Conservation (phyloP, 805 yeast genomes). For the Pichia sporocuriosa region DNA sequence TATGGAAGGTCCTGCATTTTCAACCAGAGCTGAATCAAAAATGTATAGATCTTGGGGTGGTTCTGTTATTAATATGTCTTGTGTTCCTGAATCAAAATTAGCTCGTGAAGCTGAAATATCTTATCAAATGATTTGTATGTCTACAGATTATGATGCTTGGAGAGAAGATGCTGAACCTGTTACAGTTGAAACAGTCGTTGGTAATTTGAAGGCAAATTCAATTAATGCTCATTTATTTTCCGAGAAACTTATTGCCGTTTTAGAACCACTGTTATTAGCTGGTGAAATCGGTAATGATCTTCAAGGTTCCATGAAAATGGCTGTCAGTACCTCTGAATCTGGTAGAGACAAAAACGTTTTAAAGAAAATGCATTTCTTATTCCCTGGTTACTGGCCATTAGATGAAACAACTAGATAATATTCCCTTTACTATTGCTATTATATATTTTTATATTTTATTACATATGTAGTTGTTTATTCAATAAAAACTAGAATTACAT, state of each 20-base stretch:
- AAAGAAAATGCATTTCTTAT: slow-evolving; percentile 76
- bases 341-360: slow-evolving; percentile 69
- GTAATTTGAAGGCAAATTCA: slow-evolving; percentile 80
- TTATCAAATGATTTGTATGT: slow-evolving; percentile 98
- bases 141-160: slow-evolving; percentile 99
- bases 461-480: not conserved
- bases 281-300: slow-evolving; percentile 67
- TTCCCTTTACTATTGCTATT: not conserved
- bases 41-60: slow-evolving; percentile 88
- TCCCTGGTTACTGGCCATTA: slow-evolving; percentile 84
- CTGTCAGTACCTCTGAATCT: slow-evolving; percentile 70
- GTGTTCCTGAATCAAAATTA: slow-evolving; percentile 92
- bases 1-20: slow-evolving; percentile 99
- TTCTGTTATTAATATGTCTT: slow-evolving; percentile 93
- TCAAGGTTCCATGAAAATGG: slow-evolving; percentile 67
- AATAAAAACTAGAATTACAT: slow-evolving; percentile 2
- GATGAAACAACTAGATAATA: slow-evolving; percentile 3
- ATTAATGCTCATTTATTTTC: slow-evolving; percentile 80
- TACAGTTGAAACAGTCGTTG: slow-evolving; percentile 94
- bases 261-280: slow-evolving; percentile 53
- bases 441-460: not conserved
- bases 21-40: slow-evolving; percentile 92
- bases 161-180: slow-evolving; percentile 92
- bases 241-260: slow-evolving; percentile 54
- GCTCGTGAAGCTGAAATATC: slow-evolving; percentile 97